Evolutionary conservation across 176 grass and related monocot species (phyloP).

Genomic region (Oryza nivara): DNA sequence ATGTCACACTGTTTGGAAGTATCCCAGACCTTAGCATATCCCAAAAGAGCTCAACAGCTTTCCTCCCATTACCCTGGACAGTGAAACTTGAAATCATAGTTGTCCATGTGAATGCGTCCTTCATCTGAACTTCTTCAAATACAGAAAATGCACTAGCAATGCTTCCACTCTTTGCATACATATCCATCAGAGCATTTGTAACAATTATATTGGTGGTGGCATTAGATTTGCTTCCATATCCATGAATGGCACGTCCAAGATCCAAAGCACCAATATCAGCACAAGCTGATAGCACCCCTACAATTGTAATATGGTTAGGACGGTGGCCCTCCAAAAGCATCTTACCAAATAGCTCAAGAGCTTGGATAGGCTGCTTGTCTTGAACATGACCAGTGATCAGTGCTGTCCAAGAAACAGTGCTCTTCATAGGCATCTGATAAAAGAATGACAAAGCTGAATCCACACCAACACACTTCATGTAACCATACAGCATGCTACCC

Average conservation of each 20-base stretch:
- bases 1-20: constrained; percentile 59
- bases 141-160: constrained; percentile 46
- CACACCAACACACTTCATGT: constrained; percentile 43
- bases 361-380: constrained; percentile 46
- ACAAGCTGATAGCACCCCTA: constrained; percentile 60
- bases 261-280: constrained; percentile 69
- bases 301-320: constrained; percentile 55
- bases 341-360: constrained; percentile 60
- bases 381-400: constrained; percentile 69
- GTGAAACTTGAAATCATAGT: constrained; percentile 71
- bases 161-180: constrained; percentile 74
- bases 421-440: constrained; percentile 46
- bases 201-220: constrained; percentile 39
- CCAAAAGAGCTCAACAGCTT: constrained; percentile 56
- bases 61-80: constrained; percentile 56
- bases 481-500: constrained; percentile 64
- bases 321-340: constrained; percentile 55
- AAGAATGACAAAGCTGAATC: constrained; percentile 53
- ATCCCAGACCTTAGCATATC: constrained; percentile 53
- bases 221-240: constrained; percentile 52
- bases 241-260: constrained; percentile 59
- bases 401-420: constrained; percentile 53
- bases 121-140: constrained; percentile 47
- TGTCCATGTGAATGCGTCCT: constrained; percentile 75
- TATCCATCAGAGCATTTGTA: constrained; percentile 69